Percentiles rank a stretch among this genome's conserved stretches.
These are phyloP conservation scores for Daldinia sp. DNA, from an alignment of 2,329 filamentous ascomycete species.

Conservation along the genomic window DNA sequence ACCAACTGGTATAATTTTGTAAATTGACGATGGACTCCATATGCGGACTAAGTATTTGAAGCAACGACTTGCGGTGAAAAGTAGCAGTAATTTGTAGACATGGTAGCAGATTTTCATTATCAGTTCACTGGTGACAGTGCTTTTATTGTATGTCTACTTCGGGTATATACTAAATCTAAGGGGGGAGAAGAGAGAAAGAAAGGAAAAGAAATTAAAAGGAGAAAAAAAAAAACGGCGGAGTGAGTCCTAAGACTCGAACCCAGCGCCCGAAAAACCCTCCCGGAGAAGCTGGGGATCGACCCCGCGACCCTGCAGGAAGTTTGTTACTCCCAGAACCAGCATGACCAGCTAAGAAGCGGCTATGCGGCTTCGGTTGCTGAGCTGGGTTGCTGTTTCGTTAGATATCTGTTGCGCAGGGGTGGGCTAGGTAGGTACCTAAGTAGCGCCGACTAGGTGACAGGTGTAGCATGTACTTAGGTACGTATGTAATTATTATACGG, in stretches of 20 bases:
- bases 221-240: slow-evolving; percentile 2
- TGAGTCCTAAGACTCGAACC: not conserved
- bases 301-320: not conserved
- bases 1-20: too few species aligned
- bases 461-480: not conserved
- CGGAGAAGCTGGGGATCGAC: not conserved
- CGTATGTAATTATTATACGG: not conserved
- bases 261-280: slow-evolving; percentile 5
- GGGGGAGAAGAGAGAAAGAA: too few species aligned
- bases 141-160: too few species aligned
- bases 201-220: not conserved
- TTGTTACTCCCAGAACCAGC: not conserved
- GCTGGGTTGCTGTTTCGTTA: not conserved
- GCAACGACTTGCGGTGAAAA: too few species aligned
- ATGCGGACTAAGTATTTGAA: too few species aligned
- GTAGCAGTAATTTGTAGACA: too few species aligned
- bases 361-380: not conserved
- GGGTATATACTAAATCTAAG: too few species aligned
- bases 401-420: not conserved
- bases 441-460: not conserved
- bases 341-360: not conserved
- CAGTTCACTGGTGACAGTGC: too few species aligned
- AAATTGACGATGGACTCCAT: too few species aligned
- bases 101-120: too few species aligned
- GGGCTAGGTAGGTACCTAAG: not conserved